Evolutionary conservation across 768 basidiomycete genomes (phyloP).

Genomic region (Collybia sordida): DNA sequence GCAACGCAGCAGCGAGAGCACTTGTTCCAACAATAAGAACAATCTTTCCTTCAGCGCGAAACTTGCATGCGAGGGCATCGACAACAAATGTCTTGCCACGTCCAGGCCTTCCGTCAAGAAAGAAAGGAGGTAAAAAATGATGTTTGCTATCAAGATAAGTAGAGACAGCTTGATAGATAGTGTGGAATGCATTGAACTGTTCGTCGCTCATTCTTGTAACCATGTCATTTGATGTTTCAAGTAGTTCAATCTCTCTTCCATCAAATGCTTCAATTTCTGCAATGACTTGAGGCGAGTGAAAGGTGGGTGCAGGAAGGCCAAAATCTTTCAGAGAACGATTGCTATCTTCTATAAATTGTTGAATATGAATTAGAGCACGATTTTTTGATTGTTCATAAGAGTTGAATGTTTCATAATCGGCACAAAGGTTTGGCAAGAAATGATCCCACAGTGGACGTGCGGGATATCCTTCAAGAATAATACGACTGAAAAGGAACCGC

Average conservation of each 20-base stretch:
- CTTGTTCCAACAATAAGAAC: conserved; percentile 6
- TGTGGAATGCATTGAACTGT: background rate
- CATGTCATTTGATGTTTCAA: background rate
- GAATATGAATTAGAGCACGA: too few species aligned
- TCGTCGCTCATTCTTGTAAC: background rate
- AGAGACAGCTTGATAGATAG: background rate
- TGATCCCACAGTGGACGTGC: background rate
- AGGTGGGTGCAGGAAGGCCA: background rate
- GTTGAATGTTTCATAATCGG: too few species aligned
- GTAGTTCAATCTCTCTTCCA: background rate
- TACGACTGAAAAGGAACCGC: background rate
- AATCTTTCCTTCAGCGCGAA: conserved; percentile 1
- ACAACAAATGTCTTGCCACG: background rate
- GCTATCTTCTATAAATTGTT: too few species aligned
- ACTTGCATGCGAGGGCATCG: background rate
- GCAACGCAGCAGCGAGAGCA: conserved; percentile 7
- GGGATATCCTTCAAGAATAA: background rate
- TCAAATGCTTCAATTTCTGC: background rate
- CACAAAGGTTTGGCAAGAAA: background rate
- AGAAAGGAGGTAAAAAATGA: background rate
- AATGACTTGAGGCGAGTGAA: background rate
- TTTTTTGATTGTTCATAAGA: too few species aligned
- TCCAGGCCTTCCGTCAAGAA: background rate
- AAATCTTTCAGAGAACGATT: too few species aligned
- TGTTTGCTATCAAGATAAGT: background rate